These are phyloP conservation scores for Pseudogymnoascus sp. DNA, from an alignment of 2,329 filamentous ascomycete genomes.

Conservation along the genomic window DNA sequence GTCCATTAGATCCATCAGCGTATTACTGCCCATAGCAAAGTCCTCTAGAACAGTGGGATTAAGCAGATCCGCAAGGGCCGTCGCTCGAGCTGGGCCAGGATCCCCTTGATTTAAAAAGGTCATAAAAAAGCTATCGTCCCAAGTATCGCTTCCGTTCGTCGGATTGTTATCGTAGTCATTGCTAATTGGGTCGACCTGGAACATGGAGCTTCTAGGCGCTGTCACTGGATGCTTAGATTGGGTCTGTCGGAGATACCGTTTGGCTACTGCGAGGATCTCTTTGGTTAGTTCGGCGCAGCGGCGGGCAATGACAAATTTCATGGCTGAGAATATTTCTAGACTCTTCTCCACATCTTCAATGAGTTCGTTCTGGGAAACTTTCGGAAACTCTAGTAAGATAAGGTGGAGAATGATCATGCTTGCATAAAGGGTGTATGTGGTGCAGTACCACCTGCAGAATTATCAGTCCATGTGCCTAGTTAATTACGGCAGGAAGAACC, in stretches of 20 bases:
- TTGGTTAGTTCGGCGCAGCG: conserved; percentile 27
- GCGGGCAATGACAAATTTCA: conserved; percentile 26
- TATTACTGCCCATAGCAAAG: not conserved
- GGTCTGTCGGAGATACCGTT: not conserved
- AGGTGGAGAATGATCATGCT: conserved; percentile 28
- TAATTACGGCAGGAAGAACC: too few species aligned
- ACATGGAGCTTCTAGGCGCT: not conserved
- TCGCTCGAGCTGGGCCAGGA: not conserved
- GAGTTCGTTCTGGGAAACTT: conserved; percentile 19
- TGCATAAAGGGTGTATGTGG: conserved; percentile 28
- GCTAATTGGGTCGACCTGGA: not conserved
- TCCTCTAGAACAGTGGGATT: not conserved
- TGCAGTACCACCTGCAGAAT: conserved; percentile 28
- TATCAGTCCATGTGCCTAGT: conserved; percentile 12
- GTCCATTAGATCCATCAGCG: too few species aligned
- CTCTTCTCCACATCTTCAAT: conserved; percentile 25
- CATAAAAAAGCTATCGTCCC: not conserved
- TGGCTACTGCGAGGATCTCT: conserved; percentile 25
- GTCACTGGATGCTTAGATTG: not conserved
- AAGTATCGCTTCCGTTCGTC: not conserved
- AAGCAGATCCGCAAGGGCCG: not conserved
- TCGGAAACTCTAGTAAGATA: conserved; percentile 20
- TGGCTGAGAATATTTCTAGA: conserved; percentile 27
- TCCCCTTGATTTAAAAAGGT: not conserved
- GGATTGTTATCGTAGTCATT: not conserved